A percentile compares a stretch with the other conserved stretches of the same genome.
Conservation (phyloP, 2,329 filamentous ascomycete genomes). For the Fusarium dimerum region DNA sequence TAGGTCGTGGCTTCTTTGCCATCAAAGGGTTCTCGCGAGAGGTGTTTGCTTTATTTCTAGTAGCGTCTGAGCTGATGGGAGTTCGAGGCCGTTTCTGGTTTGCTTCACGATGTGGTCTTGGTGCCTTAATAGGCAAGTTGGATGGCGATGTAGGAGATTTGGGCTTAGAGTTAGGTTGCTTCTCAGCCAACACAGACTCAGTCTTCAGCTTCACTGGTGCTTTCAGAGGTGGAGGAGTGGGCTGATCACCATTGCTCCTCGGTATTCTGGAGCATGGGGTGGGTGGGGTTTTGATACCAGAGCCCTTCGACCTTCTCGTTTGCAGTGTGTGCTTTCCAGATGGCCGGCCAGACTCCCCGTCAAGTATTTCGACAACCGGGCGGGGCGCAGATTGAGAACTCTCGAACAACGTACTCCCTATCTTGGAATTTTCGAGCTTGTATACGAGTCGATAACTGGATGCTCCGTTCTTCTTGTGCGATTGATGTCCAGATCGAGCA, state of each 20-base stretch:
- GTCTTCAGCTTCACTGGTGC: conserved; percentile 1
- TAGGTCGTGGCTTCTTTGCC: conserved; percentile 19
- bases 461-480: conserved; percentile 27
- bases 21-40: conserved; percentile 11
- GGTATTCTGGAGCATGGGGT: conserved; percentile 11
- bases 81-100: conserved; percentile 27
- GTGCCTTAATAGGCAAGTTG: conserved; percentile 8
- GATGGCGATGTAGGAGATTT: conserved; percentile 12
- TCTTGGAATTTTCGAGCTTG: conserved; percentile 55
- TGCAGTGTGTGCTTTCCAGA: conserved; percentile 13
- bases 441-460: conserved; percentile 59
- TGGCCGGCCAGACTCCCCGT: conserved; percentile 17
- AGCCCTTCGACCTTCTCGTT: conserved; percentile 7
- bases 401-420: conserved; percentile 43
- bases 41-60: conserved; percentile 34
- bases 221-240: conserved; percentile 5
- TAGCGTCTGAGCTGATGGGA: conserved; percentile 12
- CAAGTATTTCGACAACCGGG: conserved; percentile 29
- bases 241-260: conserved; percentile 7
- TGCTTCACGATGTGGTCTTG: conserved; percentile 18
- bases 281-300: conserved; percentile 10
- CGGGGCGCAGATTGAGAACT: conserved; percentile 33
- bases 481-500: conserved; percentile 15
- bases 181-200: background rate
- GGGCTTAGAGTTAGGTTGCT: conserved; percentile 1